These are phyloP conservation scores for Camptophora hylomeconis DNA, from an alignment of 2,329 filamentous ascomycete genomes.

Conservation along the genomic window DNA sequence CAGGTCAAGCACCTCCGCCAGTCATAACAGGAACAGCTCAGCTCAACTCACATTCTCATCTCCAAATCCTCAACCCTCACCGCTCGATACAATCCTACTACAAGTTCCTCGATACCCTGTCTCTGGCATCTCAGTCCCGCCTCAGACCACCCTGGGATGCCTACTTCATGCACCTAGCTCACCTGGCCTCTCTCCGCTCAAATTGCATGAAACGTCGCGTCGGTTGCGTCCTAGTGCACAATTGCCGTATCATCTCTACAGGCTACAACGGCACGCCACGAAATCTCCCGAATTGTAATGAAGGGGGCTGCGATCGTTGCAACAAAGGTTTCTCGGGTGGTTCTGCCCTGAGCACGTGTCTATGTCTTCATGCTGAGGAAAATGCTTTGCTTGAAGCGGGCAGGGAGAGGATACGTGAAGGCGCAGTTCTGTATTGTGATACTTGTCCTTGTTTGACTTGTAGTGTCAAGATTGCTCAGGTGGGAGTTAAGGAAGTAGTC, in stretches of 20 bases:
- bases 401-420: constrained; percentile 72
- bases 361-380: constrained; percentile 97
- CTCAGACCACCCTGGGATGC: constrained; percentile 87
- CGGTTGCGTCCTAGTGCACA: constrained; percentile 79
- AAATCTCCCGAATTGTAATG: constrained; percentile 76
- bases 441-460: constrained; percentile 96
- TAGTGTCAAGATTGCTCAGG: constrained; percentile 96
- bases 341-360: constrained; percentile 66
- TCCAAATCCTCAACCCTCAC: constrained; percentile 78
- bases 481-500: constrained; percentile 89
- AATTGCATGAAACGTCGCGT: constrained; percentile 99
- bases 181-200: constrained; percentile 73
- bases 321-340: constrained; percentile 58
- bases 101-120: constrained; percentile 56
- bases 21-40: constrained; percentile 65
- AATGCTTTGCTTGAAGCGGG: constrained; percentile 93
- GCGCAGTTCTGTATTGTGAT: constrained; percentile 79
- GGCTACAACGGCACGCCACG: constrained; percentile 97
- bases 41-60: constrained; percentile 66
- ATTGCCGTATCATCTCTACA: constrained; percentile 72
- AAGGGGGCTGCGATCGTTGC: constrained; percentile 80
- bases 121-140: constrained; percentile 65
- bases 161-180: constrained; percentile 97
- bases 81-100: constrained; percentile 59
- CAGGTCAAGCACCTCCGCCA: constrained; percentile 18